Evolutionary conservation across 768 basidiomycete genomes (phyloP).

Genomic region (Clitopilus passeckerianus): DNA sequence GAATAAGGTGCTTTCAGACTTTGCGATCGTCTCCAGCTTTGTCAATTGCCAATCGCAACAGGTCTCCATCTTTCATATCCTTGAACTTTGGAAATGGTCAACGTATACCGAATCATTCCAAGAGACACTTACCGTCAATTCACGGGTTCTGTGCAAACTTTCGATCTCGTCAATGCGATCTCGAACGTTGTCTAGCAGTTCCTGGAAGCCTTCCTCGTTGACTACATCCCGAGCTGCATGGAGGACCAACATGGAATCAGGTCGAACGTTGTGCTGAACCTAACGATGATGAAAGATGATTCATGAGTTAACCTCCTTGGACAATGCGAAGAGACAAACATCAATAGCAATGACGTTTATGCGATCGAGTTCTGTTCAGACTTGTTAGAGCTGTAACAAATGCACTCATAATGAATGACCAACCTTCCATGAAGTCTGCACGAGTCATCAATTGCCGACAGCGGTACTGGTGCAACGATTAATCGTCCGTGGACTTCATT

Average conservation of each 20-base stretch:
- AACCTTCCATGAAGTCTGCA: slow-evolving; percentile 77
- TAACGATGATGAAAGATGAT: slow-evolving; percentile 15
- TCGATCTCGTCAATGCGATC: slow-evolving; percentile 85
- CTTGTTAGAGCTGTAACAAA: neutral
- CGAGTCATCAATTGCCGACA: slow-evolving; percentile 82
- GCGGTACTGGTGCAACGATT: slow-evolving; percentile 38
- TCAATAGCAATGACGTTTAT: slow-evolving; percentile 77
- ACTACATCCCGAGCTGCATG: slow-evolving; percentile 69
- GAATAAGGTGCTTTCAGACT: neutral
- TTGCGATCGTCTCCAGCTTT: slow-evolving; percentile 37
- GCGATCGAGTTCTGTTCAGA: slow-evolving; percentile 53
- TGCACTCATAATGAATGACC: neutral
- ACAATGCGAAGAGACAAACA: slow-evolving; percentile 32
- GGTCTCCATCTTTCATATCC: slow-evolving; percentile 41
- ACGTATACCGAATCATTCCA: neutral
- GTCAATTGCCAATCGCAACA: slow-evolving; percentile 50
- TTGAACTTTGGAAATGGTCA: slow-evolving; percentile 32
- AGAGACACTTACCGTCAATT: slow-evolving; percentile 54
- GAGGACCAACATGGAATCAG: slow-evolving; percentile 75
- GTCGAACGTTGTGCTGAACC: slow-evolving; percentile 72
- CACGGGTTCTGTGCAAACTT: slow-evolving; percentile 72
- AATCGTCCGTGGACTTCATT: neutral
- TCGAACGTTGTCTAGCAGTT: slow-evolving; percentile 67
- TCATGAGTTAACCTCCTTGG: neutral
- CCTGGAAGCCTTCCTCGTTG: slow-evolving; percentile 73